phyloP scores from a whole-genome alignment of 768 basidiomycete species.

The Mycena vulgaris region DNA sequence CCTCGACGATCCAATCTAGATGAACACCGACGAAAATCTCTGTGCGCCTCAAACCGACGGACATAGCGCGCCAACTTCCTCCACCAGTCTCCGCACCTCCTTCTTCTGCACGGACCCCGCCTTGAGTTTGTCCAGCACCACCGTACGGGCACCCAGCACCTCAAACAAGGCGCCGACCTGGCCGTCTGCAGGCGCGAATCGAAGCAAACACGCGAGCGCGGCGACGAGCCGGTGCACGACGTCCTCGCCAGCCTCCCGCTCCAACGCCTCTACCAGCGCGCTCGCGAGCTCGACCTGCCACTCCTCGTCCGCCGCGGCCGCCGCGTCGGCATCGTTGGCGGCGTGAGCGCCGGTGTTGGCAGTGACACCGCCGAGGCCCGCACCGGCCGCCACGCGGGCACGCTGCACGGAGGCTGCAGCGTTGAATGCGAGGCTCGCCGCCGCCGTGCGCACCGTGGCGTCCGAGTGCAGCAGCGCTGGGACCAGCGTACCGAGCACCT shows the following conservation, averaged over 20 bases:
- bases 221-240: conserved; percentile 90
- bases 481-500: conserved; percentile 71
- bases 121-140: conserved; percentile 71
- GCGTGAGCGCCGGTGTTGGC: conserved; percentile 45
- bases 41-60: conserved; percentile 7
- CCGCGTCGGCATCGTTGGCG: conserved; percentile 45
- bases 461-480: conserved; percentile 80
- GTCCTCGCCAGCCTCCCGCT: conserved; percentile 83
- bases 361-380: conserved; percentile 40
- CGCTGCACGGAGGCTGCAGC: conserved; percentile 77
- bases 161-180: conserved; percentile 74
- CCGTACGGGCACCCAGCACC: conserved; percentile 73
- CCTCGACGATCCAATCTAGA: no score
- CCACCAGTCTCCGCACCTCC: conserved; percentile 75
- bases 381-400: conserved; percentile 61
- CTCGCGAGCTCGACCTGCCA: conserved; percentile 91
- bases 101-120: conserved; percentile 71
- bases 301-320: conserved; percentile 74
- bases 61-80: conserved; percentile 66
- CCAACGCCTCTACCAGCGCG: conserved; percentile 86
- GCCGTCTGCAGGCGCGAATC: conserved; percentile 80
- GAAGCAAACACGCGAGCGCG: conserved; percentile 82
- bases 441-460: conserved; percentile 78
- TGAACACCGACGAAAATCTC: no score
- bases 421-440: conserved; percentile 88